A percentile compares a stretch with the other conserved stretches of the same genome.
These are phyloP conservation scores for Apium graveolens DNA, from an alignment of 129 eudicot species.

Conservation along the genomic window DNA sequence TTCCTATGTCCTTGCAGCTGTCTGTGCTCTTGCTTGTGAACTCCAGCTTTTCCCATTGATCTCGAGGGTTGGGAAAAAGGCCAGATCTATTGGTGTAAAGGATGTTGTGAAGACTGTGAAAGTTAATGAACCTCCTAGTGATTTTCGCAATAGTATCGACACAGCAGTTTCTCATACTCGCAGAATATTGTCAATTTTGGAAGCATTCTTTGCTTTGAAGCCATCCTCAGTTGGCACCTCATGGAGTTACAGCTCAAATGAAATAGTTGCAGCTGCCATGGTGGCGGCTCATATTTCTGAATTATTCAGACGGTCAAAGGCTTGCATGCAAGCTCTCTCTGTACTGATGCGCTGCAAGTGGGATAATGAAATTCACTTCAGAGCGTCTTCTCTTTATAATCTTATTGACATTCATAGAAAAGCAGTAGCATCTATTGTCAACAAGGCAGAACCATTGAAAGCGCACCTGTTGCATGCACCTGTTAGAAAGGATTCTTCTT, in stretches of 20 bases:
- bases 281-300: constrained; percentile 97
- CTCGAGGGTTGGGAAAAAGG: constrained; percentile 38
- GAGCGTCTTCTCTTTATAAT: constrained; percentile 74
- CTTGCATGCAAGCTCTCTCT: constrained; percentile 77
- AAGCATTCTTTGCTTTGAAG: constrained; percentile 77
- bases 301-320: constrained; percentile 75
- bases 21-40: constrained; percentile 90
- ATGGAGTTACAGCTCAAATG: constrained; percentile 92
- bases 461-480: constrained; percentile 66
- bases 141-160: constrained; percentile 44
- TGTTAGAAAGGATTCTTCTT: constrained; percentile 30
- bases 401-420: constrained; percentile 83
- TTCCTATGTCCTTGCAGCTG: constrained; percentile 85
- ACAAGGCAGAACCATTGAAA: constrained; percentile 93
- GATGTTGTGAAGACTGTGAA: constrained; percentile 30
- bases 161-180: constrained; percentile 82
- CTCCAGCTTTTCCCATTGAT: constrained; percentile 76
- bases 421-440: constrained; percentile 87
- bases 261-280: constrained; percentile 99
- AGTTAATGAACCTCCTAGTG: constrained; percentile 31
- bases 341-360: constrained; percentile 78
- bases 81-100: constrained; percentile 10
- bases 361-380: constrained; percentile 71
- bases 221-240: constrained; percentile 94
- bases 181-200: constrained; percentile 63